phyloP scores from a whole-genome alignment of 164 flowering plant genomes.

The Berberis thunbergii region DNA sequence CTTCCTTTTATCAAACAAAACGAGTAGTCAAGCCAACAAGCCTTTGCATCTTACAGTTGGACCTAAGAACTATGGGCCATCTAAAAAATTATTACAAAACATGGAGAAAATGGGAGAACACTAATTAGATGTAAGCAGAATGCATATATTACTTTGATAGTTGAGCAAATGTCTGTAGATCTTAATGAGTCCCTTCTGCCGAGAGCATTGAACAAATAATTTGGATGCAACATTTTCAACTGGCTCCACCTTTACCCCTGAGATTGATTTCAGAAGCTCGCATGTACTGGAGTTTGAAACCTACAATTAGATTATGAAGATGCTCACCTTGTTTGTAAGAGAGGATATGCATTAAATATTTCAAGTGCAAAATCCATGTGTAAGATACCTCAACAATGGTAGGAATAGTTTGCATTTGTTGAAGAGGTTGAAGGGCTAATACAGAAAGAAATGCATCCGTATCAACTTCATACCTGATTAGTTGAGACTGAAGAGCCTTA shows the following conservation, averaged over 20 bases:
- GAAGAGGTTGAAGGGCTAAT: conserved; percentile 88
- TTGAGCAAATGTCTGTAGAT: conserved; percentile 93
- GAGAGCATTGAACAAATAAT: conserved; percentile 95
- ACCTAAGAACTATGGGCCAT: too few species aligned
- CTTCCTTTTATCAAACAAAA: too few species aligned
- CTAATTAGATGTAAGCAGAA: background rate
- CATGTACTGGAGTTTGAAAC: conserved; percentile 77
- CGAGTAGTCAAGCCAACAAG: too few species aligned
- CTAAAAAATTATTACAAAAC: too few species aligned
- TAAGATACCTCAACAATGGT: conserved; percentile 83
- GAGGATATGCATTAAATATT: background rate
- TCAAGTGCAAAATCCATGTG: background rate
- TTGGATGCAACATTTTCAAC: conserved; percentile 94
- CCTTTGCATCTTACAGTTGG: too few species aligned
- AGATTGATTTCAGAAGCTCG: conserved; percentile 81
- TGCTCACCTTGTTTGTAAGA: conserved; percentile 1
- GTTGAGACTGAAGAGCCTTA: background rate
- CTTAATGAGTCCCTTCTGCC: conserved; percentile 93
- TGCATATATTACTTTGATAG: conserved; percentile 57
- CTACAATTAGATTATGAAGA: conserved; percentile 29
- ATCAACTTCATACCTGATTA: conserved; percentile 82
- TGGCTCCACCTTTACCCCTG: conserved; percentile 83
- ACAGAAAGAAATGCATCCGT: conserved; percentile 92
- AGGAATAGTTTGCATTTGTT: conserved; percentile 62
- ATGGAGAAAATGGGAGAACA: too few species aligned